Conservation (phyloP, 1,284 basidiomycete species). For the Ceratorhiza oryzae-sativae region DNA sequence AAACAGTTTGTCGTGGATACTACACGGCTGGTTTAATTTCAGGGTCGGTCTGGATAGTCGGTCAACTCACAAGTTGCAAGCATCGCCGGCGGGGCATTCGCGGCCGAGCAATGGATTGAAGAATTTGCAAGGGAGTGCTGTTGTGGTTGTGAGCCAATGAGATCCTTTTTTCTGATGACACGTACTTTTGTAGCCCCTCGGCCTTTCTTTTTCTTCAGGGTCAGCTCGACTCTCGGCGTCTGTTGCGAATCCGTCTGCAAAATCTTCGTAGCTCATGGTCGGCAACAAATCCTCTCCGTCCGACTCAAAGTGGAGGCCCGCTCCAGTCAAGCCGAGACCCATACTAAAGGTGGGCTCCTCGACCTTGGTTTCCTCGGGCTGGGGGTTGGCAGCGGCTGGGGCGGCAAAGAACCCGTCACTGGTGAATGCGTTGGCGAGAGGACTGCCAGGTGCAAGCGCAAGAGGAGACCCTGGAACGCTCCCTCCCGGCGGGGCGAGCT, state of each 20-base stretch:
- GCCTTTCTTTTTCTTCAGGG: slow-evolving; percentile 23
- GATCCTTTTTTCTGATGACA: not conserved
- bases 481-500: not conserved
- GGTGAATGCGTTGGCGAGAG: slow-evolving; percentile 28
- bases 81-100: slow-evolving; percentile 25
- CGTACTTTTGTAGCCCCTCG: slow-evolving; percentile 36
- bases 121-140: slow-evolving; percentile 34
- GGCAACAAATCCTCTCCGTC: slow-evolving; percentile 25
- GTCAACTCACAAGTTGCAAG: slow-evolving; percentile 32
- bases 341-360: not conserved
- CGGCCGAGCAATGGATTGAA: slow-evolving; percentile 33
- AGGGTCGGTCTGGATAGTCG: not conserved
- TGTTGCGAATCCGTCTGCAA: slow-evolving; percentile 29
- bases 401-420: slow-evolving; percentile 25
- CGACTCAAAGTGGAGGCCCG: slow-evolving; percentile 22
- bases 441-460: slow-evolving; percentile 30
- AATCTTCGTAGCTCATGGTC: slow-evolving; percentile 28
- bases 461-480: slow-evolving; percentile 27
- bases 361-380: not conserved
- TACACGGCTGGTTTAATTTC: not conserved
- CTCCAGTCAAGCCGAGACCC: slow-evolving; percentile 20
- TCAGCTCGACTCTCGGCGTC: slow-evolving; percentile 17
- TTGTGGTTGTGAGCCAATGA: not conserved
- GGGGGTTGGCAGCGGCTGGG: not conserved
- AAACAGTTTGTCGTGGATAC: slow-evolving; percentile 35